These are phyloP conservation scores for Tephrocybe sp. DNA, from an alignment of 768 basidiomycete species.

Conservation along the genomic window DNA sequence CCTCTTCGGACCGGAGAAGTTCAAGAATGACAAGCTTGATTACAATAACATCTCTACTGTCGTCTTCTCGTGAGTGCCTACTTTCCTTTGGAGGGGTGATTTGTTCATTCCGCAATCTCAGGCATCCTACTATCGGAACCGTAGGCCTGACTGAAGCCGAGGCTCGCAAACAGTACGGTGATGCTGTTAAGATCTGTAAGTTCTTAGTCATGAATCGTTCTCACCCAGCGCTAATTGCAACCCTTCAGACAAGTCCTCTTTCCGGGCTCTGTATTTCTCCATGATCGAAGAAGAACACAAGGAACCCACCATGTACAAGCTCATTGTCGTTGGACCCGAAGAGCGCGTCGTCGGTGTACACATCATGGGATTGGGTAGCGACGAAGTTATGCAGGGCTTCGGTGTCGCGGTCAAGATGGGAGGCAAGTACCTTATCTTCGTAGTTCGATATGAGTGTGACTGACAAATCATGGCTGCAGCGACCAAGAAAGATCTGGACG, in stretches of 20 bases:
- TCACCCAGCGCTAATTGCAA: not conserved
- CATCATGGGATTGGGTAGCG: conserved; percentile 87
- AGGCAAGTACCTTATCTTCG: conserved; percentile 28
- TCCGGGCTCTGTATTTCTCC: conserved; percentile 88
- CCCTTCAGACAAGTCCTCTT: conserved; percentile 69
- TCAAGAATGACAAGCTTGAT: conserved; percentile 81
- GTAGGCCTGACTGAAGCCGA: conserved; percentile 94
- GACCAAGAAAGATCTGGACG: conserved; percentile 77
- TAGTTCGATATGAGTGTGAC: not conserved
- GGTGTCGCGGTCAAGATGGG: conserved; percentile 98
- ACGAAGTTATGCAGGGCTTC: conserved; percentile 95
- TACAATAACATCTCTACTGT: conserved; percentile 93
- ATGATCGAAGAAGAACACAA: conserved; percentile 90
- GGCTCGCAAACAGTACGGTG: conserved; percentile 85
- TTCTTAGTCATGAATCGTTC: conserved; percentile 16
- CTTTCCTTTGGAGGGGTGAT: not conserved
- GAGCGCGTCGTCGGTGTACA: conserved; percentile 97
- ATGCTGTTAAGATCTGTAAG: conserved; percentile 88
- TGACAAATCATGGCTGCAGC: conserved; percentile 36
- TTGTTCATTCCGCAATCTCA: conserved; percentile 28
- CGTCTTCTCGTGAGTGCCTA: conserved; percentile 82
- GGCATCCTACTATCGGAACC: conserved; percentile 93
- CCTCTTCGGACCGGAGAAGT: conserved; percentile 83
- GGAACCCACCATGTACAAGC: conserved; percentile 92
- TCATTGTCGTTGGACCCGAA: conserved; percentile 82